A percentile compares a stretch with the other conserved stretches of the same genome.
Conservation (phyloP, 495 filamentous ascomycete species). For the Penicillium dipodomyicola region DNA sequence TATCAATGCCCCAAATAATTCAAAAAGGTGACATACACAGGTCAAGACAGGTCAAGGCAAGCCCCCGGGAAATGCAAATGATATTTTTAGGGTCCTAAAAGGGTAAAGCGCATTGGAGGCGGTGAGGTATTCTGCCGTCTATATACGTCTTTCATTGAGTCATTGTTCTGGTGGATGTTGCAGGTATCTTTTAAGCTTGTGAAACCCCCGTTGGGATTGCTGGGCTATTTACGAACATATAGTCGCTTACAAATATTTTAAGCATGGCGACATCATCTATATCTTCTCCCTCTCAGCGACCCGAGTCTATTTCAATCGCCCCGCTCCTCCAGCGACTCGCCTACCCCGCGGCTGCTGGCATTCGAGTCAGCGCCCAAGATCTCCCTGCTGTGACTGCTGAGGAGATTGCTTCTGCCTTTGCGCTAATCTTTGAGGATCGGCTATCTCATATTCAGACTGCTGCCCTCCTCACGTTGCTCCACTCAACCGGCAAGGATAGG, state of each 20-base stretch:
- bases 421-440: slow-evolving; percentile 81
- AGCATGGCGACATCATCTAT: slow-evolving; percentile 23
- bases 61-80: slow-evolving; percentile 20
- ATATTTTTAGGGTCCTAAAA: slow-evolving; percentile 30
- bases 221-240: background rate
- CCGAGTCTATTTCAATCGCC: slow-evolving; percentile 65
- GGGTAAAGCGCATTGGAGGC: slow-evolving; percentile 14
- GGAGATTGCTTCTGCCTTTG: slow-evolving; percentile 84
- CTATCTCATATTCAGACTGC: slow-evolving; percentile 80
- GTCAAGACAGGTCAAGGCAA: slow-evolving; percentile 13
- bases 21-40: slow-evolving; percentile 18
- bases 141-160: slow-evolving; percentile 16
- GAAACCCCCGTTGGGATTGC: slow-evolving; percentile 1
- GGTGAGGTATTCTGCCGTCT: slow-evolving; percentile 23
- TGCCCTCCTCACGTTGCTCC: slow-evolving; percentile 80
- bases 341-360: slow-evolving; percentile 57
- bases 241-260: background rate
- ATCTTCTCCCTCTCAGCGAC: slow-evolving; percentile 25
- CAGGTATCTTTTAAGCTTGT: background rate
- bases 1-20: slow-evolving; percentile 5
- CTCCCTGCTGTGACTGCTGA: slow-evolving; percentile 77
- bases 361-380: slow-evolving; percentile 65
- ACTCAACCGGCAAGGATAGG: slow-evolving; percentile 79
- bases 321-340: slow-evolving; percentile 75
- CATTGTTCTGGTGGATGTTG: background rate